Conservation (phyloP, 495 filamentous ascomycete species). For the Rusavskia elegans region DNA sequence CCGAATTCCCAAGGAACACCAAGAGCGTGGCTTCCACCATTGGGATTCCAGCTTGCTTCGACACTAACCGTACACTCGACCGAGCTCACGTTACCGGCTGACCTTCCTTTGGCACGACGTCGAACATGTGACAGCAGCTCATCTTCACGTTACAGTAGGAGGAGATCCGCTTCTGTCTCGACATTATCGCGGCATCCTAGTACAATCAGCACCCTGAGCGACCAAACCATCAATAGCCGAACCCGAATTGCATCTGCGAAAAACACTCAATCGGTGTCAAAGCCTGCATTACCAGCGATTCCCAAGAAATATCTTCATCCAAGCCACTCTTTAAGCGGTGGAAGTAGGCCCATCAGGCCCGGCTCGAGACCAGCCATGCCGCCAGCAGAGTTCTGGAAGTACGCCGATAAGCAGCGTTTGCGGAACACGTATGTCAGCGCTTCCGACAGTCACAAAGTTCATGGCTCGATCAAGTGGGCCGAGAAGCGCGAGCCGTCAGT, state of each 20-base stretch:
- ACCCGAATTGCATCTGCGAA: background rate
- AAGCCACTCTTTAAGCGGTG: background rate
- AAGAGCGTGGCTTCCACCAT: conserved; percentile 8
- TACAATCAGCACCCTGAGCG: conserved; percentile 3
- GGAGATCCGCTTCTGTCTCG: background rate
- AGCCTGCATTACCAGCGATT: background rate
- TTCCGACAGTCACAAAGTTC: background rate
- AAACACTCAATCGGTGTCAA: background rate
- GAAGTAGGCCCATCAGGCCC: conserved; percentile 1
- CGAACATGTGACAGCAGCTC: background rate
- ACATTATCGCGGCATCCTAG: background rate
- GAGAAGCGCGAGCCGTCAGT: background rate
- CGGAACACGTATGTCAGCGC: background rate
- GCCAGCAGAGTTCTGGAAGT: conserved; percentile 8
- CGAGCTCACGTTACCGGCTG: background rate
- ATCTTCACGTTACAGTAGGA: conserved; percentile 4
- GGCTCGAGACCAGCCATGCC: conserved; percentile 9
- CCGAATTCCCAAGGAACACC: background rate
- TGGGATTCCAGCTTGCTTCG: conserved; percentile 3
- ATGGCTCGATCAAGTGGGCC: background rate
- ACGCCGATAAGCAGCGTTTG: conserved; percentile 2
- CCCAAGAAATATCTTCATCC: background rate
- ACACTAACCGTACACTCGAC: background rate
- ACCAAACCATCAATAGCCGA: background rate
- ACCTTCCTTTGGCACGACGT: background rate